Evolutionary conservation across 148 eudicot species (phyloP).

Genomic region (Suaeda aralocaspica): DNA sequence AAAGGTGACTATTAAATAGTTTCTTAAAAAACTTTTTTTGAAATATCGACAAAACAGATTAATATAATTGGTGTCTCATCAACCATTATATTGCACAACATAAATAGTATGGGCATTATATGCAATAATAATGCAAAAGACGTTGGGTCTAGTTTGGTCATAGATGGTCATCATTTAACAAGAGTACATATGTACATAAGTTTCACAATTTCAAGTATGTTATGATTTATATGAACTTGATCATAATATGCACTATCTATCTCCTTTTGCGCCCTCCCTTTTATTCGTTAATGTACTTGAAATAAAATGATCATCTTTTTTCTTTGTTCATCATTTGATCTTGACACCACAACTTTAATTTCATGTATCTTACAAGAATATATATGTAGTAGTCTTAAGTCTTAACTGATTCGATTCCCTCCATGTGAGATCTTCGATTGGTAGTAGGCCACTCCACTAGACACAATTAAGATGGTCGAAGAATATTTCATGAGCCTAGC

Average conservation of each 20-base stretch:
- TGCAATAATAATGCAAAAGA: no score
- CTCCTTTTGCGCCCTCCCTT: slow-evolving; percentile 9
- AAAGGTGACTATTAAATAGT: no score
- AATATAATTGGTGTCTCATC: no score
- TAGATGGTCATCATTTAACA: slow-evolving; percentile 6
- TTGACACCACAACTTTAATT: slow-evolving; percentile 24
- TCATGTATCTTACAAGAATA: slow-evolving; percentile 6
- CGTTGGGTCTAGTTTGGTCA: neutral
- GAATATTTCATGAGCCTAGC: no score
- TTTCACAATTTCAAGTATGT: neutral
- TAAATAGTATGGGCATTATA: no score
- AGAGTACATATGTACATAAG: no score
- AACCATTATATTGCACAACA: no score
- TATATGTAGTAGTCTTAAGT: neutral
- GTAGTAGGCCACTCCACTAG: slow-evolving; percentile 25
- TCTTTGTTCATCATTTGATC: slow-evolving; percentile 29
- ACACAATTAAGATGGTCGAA: neutral
- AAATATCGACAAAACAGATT: no score
- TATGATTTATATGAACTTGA: neutral
- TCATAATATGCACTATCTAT: neutral
- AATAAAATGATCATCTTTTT: neutral
- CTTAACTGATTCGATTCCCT: slow-evolving; percentile 9
- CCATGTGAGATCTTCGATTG: slow-evolving; percentile 24
- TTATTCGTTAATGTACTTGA: slow-evolving; percentile 10
- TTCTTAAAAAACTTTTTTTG: no score